Percentiles rank a stretch among this genome's conserved stretches.
These are phyloP conservation scores for Podaxis sp. DNA, from an alignment of 768 basidiomycete species.

Conservation along the genomic window DNA sequence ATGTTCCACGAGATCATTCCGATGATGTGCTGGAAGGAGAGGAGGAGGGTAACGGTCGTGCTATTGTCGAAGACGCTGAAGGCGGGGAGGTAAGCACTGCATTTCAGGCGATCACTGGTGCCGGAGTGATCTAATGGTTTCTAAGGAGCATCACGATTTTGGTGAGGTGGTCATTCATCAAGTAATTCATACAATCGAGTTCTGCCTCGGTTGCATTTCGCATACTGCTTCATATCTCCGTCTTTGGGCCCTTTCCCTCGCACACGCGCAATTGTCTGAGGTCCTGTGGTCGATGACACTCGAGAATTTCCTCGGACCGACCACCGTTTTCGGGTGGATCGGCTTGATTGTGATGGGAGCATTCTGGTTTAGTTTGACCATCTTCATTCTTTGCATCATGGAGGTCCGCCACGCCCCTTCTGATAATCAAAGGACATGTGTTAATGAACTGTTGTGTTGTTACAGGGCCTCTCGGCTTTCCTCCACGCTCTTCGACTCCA, in stretches of 20 bases:
- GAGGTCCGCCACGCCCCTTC: slow-evolving; percentile 61
- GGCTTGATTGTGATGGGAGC: slow-evolving; percentile 46
- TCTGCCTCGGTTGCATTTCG: slow-evolving; percentile 98
- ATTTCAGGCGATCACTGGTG: not conserved
- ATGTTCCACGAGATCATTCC: slow-evolving; percentile 48
- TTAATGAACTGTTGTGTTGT: slow-evolving; percentile 17
- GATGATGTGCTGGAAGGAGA: slow-evolving; percentile 72
- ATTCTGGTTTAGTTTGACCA: slow-evolving; percentile 80
- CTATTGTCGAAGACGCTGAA: slow-evolving; percentile 74
- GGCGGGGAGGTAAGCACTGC: slow-evolving; percentile 69
- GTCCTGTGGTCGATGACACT: slow-evolving; percentile 92
- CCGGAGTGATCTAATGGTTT: not conserved
- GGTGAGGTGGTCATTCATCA: slow-evolving; percentile 96
- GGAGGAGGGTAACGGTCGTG: slow-evolving; percentile 77
- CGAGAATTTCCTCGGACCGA: slow-evolving; percentile 55
- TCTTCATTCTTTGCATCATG: slow-evolving; percentile 87
- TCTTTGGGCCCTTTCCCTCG: slow-evolving; percentile 96
- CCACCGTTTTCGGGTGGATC: slow-evolving; percentile 63
- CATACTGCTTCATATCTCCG: slow-evolving; percentile 94
- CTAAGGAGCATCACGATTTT: slow-evolving; percentile 84
- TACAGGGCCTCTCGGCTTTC: slow-evolving; percentile 90
- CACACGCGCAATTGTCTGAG: slow-evolving; percentile 96
- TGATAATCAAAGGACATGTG: not conserved
- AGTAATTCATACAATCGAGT: slow-evolving; percentile 98
- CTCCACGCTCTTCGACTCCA: slow-evolving; percentile 94